Base-by-base conservation (phyloP, 2,329 filamentous ascomycete species). In the Epichloe elymi region DNA sequence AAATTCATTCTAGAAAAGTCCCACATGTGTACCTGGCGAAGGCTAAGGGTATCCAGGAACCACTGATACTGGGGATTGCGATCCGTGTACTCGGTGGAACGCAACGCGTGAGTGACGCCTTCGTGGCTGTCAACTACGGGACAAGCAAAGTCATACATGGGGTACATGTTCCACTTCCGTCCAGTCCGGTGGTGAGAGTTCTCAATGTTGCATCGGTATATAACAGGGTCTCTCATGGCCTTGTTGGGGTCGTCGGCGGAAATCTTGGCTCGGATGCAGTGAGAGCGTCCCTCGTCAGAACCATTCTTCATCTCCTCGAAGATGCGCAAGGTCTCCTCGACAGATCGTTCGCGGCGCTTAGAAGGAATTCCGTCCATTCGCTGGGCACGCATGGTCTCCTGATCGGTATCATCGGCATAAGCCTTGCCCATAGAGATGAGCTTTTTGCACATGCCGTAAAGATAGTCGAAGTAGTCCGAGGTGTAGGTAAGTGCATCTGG, bases 231-330 rank as follows among this genome's bases (percentile, higher is more conserved):
- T 57, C 93, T 80, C 79, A 97, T 83, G 49, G 93, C 88, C 70
- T 95, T 95, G 75, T 98, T 97, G 57, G 86, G 86, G 70, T 93
- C 86, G 67, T 95, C 87, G 59, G 86, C 80, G 1, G 88, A 91
- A 60, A 97, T 87, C 75, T 94, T 96, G 53, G 93, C 93, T 54
- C 93, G 86, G 58, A 98, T 94, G 70, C 88, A 96, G 81, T 91
- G 90, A 63, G 78, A 81, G 46, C 82, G 70, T 53, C 93, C 93
- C 66, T 90, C 83, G 46, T 85, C 79, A 3, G 82, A 85, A 43
- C 85, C 90, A 51, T 79, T 77, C 74, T 90, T 95, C 93, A 98
- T 98, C 74, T 93, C 86, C 62, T 90, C 85, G 58, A 96, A 94
- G 59, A 85, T 86, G 49, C 81, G 80, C 60, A 98, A 70, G 61